Conservation (phyloP, 805 yeast genomes). For the Metschnikowia arizonensis region DNA sequence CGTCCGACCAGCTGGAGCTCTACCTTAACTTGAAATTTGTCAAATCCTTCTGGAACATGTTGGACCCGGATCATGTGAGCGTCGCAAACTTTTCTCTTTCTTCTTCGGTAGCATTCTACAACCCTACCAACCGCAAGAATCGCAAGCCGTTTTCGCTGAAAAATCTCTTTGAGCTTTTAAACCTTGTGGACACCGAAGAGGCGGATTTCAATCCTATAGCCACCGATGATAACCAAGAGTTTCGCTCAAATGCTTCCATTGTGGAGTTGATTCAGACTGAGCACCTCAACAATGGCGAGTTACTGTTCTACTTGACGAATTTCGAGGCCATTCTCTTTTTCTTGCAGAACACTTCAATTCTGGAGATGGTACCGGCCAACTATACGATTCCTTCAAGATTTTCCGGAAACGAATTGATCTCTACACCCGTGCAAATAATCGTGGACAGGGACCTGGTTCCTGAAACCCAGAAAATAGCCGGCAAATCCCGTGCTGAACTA, state of each 20-base stretch:
- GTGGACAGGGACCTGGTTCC: slow-evolving; percentile 6
- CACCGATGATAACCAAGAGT: slow-evolving; percentile 13
- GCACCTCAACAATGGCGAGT: slow-evolving; percentile 37
- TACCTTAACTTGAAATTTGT: slow-evolving; percentile 36
- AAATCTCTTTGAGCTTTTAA: slow-evolving; percentile 12
- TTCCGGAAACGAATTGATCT: slow-evolving; percentile 16
- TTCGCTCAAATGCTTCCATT: slow-evolving; percentile 29
- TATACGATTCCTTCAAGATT: slow-evolving; percentile 8
- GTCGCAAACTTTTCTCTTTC: slow-evolving; percentile 11
- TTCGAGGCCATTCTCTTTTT: slow-evolving; percentile 40
- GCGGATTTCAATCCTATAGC: slow-evolving; percentile 2
- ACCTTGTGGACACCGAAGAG: slow-evolving; percentile 5
- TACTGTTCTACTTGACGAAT: slow-evolving; percentile 38
- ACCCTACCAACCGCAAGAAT: slow-evolving; percentile 14
- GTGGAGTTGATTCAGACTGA: slow-evolving; percentile 24
- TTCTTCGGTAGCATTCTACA: slow-evolving; percentile 13
- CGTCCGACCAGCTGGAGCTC: slow-evolving; percentile 23
- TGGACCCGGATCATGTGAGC: slow-evolving; percentile 30
- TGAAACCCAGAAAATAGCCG: not conserved
- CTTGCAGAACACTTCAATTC: slow-evolving; percentile 33
- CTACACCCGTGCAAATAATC: slow-evolving; percentile 27
- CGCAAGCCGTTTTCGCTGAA: slow-evolving; percentile 1
- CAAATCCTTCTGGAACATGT: slow-evolving; percentile 30
- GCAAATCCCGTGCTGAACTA: slow-evolving; percentile 5
- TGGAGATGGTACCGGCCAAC: slow-evolving; percentile 22